Evolutionary conservation across 2,329 filamentous ascomycete genomes (phyloP).

Genomic region (Fusarium sp.): DNA sequence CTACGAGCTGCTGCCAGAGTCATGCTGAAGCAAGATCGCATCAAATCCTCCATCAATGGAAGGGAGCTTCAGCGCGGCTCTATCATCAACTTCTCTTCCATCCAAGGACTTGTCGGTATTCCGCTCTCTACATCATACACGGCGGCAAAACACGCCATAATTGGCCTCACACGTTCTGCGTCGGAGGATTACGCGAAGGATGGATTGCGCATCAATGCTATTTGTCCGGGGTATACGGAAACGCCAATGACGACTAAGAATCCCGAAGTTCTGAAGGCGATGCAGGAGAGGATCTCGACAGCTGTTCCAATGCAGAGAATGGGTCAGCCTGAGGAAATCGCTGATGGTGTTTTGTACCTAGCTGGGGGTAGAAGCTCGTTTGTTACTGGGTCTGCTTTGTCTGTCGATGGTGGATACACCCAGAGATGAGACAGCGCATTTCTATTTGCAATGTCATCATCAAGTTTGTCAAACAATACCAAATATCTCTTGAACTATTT

Average conservation of each 20-base stretch:
- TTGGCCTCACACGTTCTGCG: conserved; percentile 47
- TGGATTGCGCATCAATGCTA: conserved; percentile 55
- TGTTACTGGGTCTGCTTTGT: conserved; percentile 36
- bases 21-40: conserved; percentile 58
- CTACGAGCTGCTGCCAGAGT: conserved; percentile 54
- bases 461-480: no score
- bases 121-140: conserved; percentile 36
- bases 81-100: conserved; percentile 37
- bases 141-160: conserved; percentile 34
- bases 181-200: conserved; percentile 57
- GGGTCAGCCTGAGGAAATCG: conserved; percentile 47
- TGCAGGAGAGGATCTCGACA: conserved; percentile 35
- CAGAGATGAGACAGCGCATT: conserved; percentile 15
- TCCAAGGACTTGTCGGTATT: conserved; percentile 34
- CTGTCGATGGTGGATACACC: conserved; percentile 37
- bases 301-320: conserved; percentile 48
- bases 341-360: conserved; percentile 46
- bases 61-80: conserved; percentile 31
- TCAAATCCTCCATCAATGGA: conserved; percentile 51
- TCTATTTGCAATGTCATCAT: no score
- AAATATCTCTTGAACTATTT: no score
- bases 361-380: conserved; percentile 40
- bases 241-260: conserved; percentile 48
- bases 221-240: conserved; percentile 49
- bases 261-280: conserved; percentile 45